Evolutionary conservation across 371 early-diverging fungal genomes (phyloP).

Genomic region (Mortierella sp.): DNA sequence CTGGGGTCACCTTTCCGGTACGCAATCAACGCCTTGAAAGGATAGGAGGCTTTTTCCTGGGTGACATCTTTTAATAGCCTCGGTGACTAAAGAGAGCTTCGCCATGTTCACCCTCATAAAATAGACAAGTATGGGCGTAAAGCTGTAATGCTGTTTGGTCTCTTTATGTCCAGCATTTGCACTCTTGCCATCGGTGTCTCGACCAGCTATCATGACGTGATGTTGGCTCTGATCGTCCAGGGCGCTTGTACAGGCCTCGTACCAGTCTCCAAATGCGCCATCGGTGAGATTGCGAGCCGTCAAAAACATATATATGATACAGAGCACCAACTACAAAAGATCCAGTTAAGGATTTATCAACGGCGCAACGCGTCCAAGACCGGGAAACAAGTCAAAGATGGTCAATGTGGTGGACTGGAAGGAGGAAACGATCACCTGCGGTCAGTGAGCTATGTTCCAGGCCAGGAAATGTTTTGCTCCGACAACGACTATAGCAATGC

Average conservation of each 20-base stretch:
- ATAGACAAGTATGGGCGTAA: constrained; percentile 36
- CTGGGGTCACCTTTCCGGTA: constrained; percentile 39
- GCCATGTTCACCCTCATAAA: background rate
- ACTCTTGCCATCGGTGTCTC: constrained; percentile 24
- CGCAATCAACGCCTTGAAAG: background rate
- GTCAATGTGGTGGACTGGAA: too few species aligned
- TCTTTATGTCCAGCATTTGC: constrained; percentile 29
- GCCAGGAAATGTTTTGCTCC: too few species aligned
- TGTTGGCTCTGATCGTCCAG: constrained; percentile 26
- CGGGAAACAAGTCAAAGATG: too few species aligned
- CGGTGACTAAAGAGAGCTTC: background rate
- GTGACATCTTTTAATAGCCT: background rate
- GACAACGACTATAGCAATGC: too few species aligned
- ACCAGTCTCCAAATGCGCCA: constrained; percentile 33
- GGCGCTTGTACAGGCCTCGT: constrained; percentile 30
- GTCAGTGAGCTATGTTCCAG: too few species aligned
- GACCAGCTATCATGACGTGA: constrained; percentile 28
- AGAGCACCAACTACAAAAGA: background rate
- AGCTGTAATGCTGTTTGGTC: constrained; percentile 20
- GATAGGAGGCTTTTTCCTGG: background rate
- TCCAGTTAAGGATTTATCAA: background rate
- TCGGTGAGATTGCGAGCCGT: constrained; percentile 32
- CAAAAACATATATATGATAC: constrained; percentile 14
- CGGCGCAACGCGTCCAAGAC: too few species aligned
- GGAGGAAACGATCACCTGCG: background rate